phyloP scores from a whole-genome alignment of 768 basidiomycete species.

The Infundibulicybe gibba region DNA sequence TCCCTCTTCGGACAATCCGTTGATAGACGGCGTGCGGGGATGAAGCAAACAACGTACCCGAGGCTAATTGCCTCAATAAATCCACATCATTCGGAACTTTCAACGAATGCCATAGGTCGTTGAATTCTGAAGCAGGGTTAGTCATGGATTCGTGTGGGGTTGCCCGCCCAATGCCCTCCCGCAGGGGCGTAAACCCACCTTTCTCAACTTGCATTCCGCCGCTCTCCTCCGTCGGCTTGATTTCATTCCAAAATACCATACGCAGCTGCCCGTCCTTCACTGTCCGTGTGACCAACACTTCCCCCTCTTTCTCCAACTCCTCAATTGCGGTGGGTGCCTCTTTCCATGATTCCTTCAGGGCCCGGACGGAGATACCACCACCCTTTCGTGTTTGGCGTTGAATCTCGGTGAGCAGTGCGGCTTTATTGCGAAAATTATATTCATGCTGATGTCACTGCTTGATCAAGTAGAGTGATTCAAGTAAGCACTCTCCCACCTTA shows the following conservation, averaged over 20 bases:
- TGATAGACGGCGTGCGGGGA: constrained; percentile 3
- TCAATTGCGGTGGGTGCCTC: constrained; percentile 81
- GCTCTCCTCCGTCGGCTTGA: constrained; percentile 69
- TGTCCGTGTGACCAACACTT: constrained; percentile 84
- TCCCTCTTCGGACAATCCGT: constrained; percentile 50
- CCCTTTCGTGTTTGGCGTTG: constrained; percentile 82
- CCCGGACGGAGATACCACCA: constrained; percentile 79
- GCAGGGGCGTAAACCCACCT: constrained; percentile 41
- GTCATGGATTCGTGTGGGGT: constrained; percentile 4
- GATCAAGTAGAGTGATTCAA: no score
- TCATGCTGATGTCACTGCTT: constrained; percentile 62
- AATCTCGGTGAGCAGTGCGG: constrained; percentile 79
- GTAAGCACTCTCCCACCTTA: constrained; percentile 45
- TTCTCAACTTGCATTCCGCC: constrained; percentile 76
- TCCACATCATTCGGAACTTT: constrained; percentile 87
- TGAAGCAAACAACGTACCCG: constrained; percentile 39
- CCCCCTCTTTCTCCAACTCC: constrained; percentile 86
- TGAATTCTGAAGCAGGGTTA: constrained; percentile 59
- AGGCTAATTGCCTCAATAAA: constrained; percentile 70
- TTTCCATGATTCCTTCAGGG: constrained; percentile 89
- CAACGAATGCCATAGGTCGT: constrained; percentile 81
- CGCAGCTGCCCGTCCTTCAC: constrained; percentile 74
- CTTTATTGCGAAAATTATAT: constrained; percentile 81
- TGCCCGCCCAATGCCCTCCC: constrained; percentile 1
- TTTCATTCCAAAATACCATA: constrained; percentile 90